Evolutionary conservation across 345 rosid genomes (phyloP).

Genomic region (Erodium maritimum): DNA sequence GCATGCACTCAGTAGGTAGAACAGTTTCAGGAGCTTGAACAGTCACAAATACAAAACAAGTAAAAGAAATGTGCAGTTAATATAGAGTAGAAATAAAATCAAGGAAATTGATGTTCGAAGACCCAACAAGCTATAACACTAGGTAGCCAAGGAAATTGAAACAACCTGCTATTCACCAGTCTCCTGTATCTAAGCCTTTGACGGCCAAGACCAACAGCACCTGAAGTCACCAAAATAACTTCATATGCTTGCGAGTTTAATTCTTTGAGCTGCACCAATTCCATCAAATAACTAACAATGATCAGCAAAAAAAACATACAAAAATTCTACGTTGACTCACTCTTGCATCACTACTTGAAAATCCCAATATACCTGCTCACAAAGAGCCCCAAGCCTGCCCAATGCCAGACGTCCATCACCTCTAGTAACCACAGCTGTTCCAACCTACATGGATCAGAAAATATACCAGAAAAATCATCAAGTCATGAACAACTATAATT

Average conservation of each 20-base stretch:
- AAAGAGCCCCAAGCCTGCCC: constrained; percentile 47
- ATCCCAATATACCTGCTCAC: constrained; percentile 35
- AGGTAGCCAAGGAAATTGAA: neutral
- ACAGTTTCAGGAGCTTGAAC: neutral
- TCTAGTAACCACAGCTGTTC: constrained; percentile 59
- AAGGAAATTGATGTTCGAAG: neutral
- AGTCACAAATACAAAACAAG: neutral
- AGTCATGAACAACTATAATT: neutral
- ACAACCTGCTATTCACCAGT: constrained; percentile 45
- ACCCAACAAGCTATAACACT: neutral
- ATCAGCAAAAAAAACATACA: neutral
- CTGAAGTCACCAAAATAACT: constrained; percentile 42
- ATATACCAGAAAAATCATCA: neutral
- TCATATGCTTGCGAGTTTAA: constrained; percentile 34
- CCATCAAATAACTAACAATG: neutral
- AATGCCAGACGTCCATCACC: constrained; percentile 43
- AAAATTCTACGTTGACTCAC: neutral
- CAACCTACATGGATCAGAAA: constrained; percentile 22
- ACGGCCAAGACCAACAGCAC: constrained; percentile 55
- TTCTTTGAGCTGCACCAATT: constrained; percentile 35
- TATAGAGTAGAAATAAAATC: neutral
- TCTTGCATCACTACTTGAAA: neutral
- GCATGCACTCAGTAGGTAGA: neutral
- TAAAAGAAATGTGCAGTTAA: neutral
- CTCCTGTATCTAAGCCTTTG: constrained; percentile 41